phyloP scores from a whole-genome alignment of 352 stramenopile species.

The Thalassiosira mediterranea region DNA sequence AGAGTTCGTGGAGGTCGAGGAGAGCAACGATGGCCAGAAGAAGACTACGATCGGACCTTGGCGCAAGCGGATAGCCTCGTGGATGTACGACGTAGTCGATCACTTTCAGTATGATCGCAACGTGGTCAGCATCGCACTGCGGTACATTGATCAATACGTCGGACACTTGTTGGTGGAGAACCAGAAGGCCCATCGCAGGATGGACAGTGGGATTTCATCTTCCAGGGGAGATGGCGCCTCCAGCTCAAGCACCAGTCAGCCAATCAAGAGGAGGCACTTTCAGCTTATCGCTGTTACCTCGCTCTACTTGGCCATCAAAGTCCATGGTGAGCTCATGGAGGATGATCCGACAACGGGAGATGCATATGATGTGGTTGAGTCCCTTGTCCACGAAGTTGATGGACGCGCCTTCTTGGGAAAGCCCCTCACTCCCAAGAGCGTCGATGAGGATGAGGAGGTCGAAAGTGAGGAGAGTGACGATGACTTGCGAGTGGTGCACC shows the following conservation, averaged over 20 bases:
- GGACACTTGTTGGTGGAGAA: conserved; percentile 32
- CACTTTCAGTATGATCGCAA: conserved; percentile 74
- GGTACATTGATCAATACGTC: conserved; percentile 67
- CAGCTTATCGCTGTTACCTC: conserved; percentile 76
- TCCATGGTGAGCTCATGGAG: conserved; percentile 51
- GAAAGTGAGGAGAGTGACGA: conserved; percentile 31
- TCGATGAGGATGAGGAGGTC: background rate
- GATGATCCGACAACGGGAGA: conserved; percentile 23
- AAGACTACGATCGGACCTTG: conserved; percentile 38
- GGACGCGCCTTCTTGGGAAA: conserved; percentile 21
- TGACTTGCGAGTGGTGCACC: conserved; percentile 29
- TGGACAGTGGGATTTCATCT: too few species aligned
- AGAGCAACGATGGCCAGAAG: conserved; percentile 7
- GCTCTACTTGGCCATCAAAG: conserved; percentile 73
- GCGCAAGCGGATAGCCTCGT: conserved; percentile 60
- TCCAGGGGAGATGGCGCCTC: too few species aligned
- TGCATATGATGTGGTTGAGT: conserved; percentile 21
- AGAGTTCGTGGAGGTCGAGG: conserved; percentile 34
- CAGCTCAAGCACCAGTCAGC: background rate
- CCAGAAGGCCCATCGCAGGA: too few species aligned
- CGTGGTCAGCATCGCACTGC: conserved; percentile 61
- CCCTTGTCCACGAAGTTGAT: conserved; percentile 40
- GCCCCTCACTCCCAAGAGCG: background rate
- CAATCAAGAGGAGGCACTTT: conserved; percentile 66
- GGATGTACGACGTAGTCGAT: conserved; percentile 79